phyloP scores from a whole-genome alignment of 768 basidiomycete species.

The Russula lepida region DNA sequence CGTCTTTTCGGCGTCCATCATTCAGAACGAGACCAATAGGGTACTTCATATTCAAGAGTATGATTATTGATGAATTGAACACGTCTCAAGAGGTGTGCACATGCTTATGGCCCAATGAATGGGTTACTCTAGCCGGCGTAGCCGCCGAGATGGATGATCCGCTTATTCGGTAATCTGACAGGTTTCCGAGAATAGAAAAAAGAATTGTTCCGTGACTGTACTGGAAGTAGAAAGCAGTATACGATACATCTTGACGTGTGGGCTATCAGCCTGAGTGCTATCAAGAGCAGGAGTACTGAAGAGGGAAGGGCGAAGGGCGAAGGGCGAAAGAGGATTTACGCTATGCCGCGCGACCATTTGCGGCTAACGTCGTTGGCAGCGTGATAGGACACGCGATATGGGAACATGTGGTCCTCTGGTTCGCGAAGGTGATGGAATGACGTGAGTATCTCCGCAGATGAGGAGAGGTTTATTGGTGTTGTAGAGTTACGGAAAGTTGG shows the following conservation, averaged over 20 bases:
- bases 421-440: not conserved
- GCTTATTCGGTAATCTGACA: not conserved
- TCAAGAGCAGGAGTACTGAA: not conserved
- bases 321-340: not conserved
- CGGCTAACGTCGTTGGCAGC: not conserved
- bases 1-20: not conserved
- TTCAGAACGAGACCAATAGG: not conserved
- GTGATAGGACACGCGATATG: not conserved
- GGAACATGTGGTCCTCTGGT: not conserved
- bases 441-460: not conserved
- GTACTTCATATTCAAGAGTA: not conserved
- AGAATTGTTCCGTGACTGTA: not conserved
- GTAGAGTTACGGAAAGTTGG: not conserved
- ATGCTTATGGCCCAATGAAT: not conserved
- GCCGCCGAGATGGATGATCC: not conserved
- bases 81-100: not conserved
- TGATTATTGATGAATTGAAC: not conserved
- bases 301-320: not conserved
- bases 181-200: not conserved
- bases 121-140: not conserved
- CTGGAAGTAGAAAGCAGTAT: not conserved
- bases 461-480: too few relatives aligned
- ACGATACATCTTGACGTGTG: not conserved
- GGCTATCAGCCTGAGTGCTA: too few relatives aligned
- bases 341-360: not conserved